Conservation (phyloP, 2,329 filamentous ascomycete genomes). For the Botrytis galanthina region DNA sequence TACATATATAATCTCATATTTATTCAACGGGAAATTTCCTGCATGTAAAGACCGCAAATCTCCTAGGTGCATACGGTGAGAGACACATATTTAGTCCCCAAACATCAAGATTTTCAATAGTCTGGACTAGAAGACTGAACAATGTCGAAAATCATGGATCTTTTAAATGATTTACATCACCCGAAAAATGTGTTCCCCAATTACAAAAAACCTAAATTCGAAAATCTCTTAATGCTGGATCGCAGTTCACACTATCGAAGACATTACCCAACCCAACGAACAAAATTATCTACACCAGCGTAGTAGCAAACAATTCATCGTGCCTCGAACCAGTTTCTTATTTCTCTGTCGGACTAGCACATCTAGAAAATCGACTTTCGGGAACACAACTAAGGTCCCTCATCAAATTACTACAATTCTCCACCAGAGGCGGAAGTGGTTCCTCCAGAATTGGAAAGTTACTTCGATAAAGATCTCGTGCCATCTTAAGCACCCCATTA, state of each 20-base stretch:
- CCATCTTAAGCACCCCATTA: background rate
- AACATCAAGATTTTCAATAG: background rate
- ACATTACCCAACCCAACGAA: background rate
- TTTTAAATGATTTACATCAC: background rate
- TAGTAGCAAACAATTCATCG: background rate
- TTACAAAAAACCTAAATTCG: background rate
- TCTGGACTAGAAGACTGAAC: background rate
- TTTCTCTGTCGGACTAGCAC: background rate
- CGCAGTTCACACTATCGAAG: background rate
- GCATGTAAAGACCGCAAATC: background rate
- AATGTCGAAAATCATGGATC: background rate
- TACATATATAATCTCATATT: background rate
- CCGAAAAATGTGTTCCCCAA: fast-evolving
- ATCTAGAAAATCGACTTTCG: background rate
- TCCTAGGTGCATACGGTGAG: background rate
- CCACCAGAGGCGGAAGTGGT: background rate
- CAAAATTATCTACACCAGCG: background rate
- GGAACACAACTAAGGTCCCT: background rate
- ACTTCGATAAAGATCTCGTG: background rate
- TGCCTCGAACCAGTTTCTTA: background rate
- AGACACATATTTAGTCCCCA: background rate
- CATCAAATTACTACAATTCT: background rate
- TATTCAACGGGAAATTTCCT: background rate
- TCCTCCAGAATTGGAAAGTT: background rate
- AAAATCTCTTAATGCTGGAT: background rate